Base-by-base conservation (phyloP, 2,329 filamentous ascomycete genomes). In the Penicillium sp. region DNA sequence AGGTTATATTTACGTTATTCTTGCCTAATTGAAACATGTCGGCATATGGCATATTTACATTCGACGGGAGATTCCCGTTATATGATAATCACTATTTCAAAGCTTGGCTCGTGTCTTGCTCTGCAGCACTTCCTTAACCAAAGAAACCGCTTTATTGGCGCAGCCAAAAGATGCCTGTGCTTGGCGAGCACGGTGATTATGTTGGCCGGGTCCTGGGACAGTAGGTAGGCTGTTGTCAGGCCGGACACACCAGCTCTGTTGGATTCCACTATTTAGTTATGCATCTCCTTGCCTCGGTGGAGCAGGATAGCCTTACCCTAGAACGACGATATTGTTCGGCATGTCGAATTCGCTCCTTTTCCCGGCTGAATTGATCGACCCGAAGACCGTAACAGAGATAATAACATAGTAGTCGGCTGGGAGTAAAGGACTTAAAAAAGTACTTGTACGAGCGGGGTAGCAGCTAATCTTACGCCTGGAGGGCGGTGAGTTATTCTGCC, bases 181-280 rank as follows among this genome's bases (percentile, higher is more conserved):
- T 91, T 94, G 4, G 88, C 85, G 26, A 89, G 74, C 28, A 94
- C 74, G 0, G 86, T 89, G 54, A 94, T 70, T 22, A 74, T 72
- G 56, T 83, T 77, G 9, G 69, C 60, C 4, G 71, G 67, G 57
- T 81, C 75, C 49, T 74, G 74, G 10, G 82, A 82, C 11, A 86
- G 70, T 13, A 81, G 68, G 20, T 84, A 71, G 28, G 83, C 82
- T 1, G 81, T 84, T 2, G 83, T 85, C 42, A 86, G 73, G 22
- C 82, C 82, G 26, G 80, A 74, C 5, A 86, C 81, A 38, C 83
- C 83, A 42, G 82, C 83, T 42, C 81, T 84, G 34, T 41, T 14
- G 13, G 37, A 41, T 27, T 49, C 18, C 23, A 37, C n/a, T 22
- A 29, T 45, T 20, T 37, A 41, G 20, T 18, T 31, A 32, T 27